phyloP scores from a whole-genome alignment of 768 basidiomycete genomes.

The Pleurotus tuber-regium region DNA sequence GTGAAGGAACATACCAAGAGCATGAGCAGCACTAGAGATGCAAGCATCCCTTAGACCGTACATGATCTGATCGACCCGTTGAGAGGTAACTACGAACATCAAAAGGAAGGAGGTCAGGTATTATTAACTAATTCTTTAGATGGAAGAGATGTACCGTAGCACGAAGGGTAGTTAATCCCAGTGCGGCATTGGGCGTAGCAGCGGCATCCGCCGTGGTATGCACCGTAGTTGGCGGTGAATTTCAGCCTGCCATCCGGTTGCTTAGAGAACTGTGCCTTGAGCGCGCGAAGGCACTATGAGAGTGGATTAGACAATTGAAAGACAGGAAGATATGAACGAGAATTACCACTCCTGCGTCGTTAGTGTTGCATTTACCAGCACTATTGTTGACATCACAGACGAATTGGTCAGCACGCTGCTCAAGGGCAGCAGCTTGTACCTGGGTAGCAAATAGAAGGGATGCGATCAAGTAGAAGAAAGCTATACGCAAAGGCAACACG shows the following conservation, averaged over 20 bases:
- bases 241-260: not conserved
- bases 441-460: not conserved
- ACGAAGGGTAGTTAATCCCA: not conserved
- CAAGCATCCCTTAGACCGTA: slow-evolving; percentile 1
- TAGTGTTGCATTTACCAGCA: not conserved
- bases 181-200: slow-evolving; percentile 5
- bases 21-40: slow-evolving; percentile 5
- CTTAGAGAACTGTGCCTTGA: not conserved
- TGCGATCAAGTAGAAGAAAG: not conserved
- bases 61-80: not conserved
- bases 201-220: slow-evolving; percentile 3
- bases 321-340: not conserved
- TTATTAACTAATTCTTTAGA: too few relatives aligned
- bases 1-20: not conserved
- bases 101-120: not conserved
- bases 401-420: not conserved
- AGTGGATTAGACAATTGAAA: not conserved
- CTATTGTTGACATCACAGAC: not conserved
- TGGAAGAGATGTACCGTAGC: not conserved
- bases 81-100: not conserved
- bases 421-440: slow-evolving; percentile 4
- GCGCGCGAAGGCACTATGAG: not conserved
- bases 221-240: not conserved
- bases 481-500: not conserved
- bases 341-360: not conserved